A percentile compares a stretch with the other conserved stretches of the same genome.
phyloP scores from a whole-genome alignment of 1,284 basidiomycete species.

The Kalmanozyma brasiliensis region DNA sequence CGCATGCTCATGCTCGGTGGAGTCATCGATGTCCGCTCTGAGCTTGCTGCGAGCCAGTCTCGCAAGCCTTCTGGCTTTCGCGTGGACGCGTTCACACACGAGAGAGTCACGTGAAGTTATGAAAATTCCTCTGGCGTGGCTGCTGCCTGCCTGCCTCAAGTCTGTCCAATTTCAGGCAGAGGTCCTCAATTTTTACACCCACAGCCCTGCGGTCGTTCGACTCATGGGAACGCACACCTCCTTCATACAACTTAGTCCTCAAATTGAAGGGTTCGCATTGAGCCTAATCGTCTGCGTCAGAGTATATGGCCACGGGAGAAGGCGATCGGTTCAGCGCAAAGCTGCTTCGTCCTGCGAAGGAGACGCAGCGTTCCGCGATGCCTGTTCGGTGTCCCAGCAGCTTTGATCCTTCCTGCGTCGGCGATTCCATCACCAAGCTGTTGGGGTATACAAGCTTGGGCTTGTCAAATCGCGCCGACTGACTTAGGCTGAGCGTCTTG shows the following conservation, averaged over 20 bases:
- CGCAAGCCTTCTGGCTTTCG: neutral
- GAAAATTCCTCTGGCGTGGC: too few species aligned
- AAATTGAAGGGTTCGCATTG: too few species aligned
- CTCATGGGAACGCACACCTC: too few species aligned
- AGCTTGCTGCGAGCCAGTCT: too few species aligned
- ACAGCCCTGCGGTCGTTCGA: too few species aligned
- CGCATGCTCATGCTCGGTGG: too few species aligned
- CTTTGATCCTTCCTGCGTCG: conserved; percentile 15
- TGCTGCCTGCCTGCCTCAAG: too few species aligned
- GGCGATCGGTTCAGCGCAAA: conserved; percentile 19
- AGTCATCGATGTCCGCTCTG: too few species aligned
- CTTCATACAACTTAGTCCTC: too few species aligned
- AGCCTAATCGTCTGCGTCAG: conserved; percentile 22
- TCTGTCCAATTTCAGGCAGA: too few species aligned
- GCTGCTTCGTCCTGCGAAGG: conserved; percentile 22
- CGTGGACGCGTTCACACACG: conserved; percentile 32
- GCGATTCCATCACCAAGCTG: conserved; percentile 36
- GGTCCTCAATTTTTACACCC: too few species aligned
- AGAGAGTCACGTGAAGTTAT: too few species aligned
- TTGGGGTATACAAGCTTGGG: conserved; percentile 27
- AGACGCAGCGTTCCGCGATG: conserved; percentile 21
- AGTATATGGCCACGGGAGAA: conserved; percentile 21
- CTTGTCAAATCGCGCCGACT: conserved; percentile 17
- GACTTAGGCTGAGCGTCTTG: conserved; percentile 8
- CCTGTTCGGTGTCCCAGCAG: conserved; percentile 1